Evolutionary conservation across 495 filamentous ascomycete species (phyloP).

Genomic region (Haplographium delicatum): DNA sequence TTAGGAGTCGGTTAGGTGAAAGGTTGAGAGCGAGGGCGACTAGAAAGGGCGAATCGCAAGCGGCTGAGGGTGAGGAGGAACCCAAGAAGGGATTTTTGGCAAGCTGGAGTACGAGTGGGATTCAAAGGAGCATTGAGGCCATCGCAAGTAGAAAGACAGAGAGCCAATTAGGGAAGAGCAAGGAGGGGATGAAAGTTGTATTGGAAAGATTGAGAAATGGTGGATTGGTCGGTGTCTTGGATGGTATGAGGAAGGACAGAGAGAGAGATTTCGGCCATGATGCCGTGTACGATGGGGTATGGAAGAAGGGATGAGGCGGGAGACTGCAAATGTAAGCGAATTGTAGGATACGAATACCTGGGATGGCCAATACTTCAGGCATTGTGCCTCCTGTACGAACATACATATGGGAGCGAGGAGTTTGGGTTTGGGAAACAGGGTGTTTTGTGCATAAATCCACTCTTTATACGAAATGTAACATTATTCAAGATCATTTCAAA

Average conservation of each 20-base stretch:
- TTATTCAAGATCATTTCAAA: too few species aligned
- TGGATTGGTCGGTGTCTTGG: constrained; percentile 78
- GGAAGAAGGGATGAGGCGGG: constrained; percentile 1
- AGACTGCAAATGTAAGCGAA: background rate
- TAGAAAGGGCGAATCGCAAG: constrained; percentile 18
- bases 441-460: constrained; percentile 15
- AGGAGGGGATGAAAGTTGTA: constrained; percentile 93
- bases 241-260: constrained; percentile 72
- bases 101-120: constrained; percentile 69
- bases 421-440: constrained; percentile 16
- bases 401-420: constrained; percentile 23
- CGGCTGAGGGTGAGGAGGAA: constrained; percentile 40
- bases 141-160: constrained; percentile 80
- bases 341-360: background rate
- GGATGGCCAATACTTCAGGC: background rate
- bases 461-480: background rate
- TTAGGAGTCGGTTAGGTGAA: constrained; percentile 75
- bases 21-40: constrained; percentile 48
- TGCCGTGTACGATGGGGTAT: constrained; percentile 35
- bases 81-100: constrained; percentile 60
- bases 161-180: constrained; percentile 78
- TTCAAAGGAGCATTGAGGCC: constrained; percentile 85
- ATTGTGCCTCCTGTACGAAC: constrained; percentile 9
- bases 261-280: constrained; percentile 41
- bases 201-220: constrained; percentile 77